Percentiles rank a stretch among this genome's conserved stretches.
phyloP scores from a whole-genome alignment of 306 rosid genomes.

The Rosa multiflora region DNA sequence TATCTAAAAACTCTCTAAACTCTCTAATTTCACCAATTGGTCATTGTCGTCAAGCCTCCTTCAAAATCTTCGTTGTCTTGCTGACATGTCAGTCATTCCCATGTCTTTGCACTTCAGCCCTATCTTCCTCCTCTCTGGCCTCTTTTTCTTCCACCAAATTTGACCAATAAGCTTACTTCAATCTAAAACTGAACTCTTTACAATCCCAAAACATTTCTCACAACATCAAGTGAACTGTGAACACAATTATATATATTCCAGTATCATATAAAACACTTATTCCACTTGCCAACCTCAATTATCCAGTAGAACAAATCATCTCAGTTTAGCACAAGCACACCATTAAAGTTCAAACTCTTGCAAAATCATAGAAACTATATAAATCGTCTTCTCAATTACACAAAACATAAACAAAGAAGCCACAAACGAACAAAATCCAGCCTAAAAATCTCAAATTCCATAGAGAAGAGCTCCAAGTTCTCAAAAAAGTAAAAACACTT shows the following conservation, averaged over 20 bases:
- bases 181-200: neutral
- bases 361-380: neutral
- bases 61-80: too few species aligned
- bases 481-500: neutral
- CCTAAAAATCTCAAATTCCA: neutral
- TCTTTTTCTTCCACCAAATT: neutral
- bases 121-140: too few species aligned
- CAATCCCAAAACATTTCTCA: neutral
- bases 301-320: neutral
- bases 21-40: too few species aligned
- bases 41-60: too few species aligned
- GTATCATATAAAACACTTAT: neutral
- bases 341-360: neutral
- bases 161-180: neutral
- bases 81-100: too few species aligned
- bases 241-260: neutral
- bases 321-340: neutral
- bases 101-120: too few species aligned
- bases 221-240: neutral
- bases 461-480: neutral
- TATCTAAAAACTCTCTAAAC: too few species aligned
- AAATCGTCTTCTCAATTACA: neutral
- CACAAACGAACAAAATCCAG: neutral
- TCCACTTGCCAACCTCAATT: neutral
- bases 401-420: neutral